Conservation (phyloP, 768 basidiomycete species). For the Chalciporus chontae region DNA sequence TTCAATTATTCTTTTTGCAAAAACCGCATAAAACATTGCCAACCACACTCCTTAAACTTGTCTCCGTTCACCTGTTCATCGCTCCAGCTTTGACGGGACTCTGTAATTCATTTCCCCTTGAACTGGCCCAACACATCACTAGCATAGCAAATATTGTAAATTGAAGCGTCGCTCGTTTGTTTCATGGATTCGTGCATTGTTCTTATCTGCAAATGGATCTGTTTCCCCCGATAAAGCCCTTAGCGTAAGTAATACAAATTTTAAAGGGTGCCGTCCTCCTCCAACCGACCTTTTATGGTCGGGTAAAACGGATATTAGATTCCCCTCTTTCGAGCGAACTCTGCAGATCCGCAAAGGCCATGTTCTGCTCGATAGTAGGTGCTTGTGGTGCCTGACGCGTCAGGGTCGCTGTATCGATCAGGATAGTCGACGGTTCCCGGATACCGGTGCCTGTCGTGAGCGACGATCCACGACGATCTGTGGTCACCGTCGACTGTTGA, state of each 20-base stretch:
- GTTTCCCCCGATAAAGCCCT: too few relatives aligned
- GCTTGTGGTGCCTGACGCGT: constrained; percentile 45
- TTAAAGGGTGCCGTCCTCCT: background rate
- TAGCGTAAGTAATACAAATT: too few relatives aligned
- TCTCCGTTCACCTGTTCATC: background rate
- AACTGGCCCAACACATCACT: constrained; percentile 19
- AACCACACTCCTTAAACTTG: constrained; percentile 19
- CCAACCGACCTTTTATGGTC: background rate
- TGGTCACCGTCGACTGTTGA: constrained; percentile 10
- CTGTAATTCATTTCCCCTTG: constrained; percentile 21
- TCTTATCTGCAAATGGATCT: background rate
- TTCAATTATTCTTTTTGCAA: background rate
- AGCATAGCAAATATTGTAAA: constrained; percentile 28
- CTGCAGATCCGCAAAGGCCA: constrained; percentile 73
- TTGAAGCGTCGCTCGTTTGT: constrained; percentile 28
- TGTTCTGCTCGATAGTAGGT: constrained; percentile 78
- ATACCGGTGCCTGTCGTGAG: constrained; percentile 26
- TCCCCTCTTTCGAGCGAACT: constrained; percentile 36
- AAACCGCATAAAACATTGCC: constrained; percentile 18
- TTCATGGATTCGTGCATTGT: constrained; percentile 6
- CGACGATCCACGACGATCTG: constrained; percentile 23
- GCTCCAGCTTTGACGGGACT: constrained; percentile 19
- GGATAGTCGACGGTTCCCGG: constrained; percentile 34
- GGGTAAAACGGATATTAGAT: constrained; percentile 25
- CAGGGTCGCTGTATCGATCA: constrained; percentile 36